Conservation (phyloP, 2,329 filamentous ascomycete genomes). For the Calonectria fujianensis region DNA sequence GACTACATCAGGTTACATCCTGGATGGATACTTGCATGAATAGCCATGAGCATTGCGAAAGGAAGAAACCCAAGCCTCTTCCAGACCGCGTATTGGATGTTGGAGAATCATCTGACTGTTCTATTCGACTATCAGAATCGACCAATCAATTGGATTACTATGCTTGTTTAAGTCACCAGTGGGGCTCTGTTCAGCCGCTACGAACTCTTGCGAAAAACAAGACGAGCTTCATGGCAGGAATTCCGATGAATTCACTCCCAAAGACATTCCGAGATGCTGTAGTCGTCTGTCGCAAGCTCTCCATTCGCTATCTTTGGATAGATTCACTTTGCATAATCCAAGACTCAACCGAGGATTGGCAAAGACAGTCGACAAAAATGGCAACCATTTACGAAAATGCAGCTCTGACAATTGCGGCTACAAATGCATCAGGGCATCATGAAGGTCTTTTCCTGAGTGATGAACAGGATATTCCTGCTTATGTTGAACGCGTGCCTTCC, state of each 20-base stretch:
- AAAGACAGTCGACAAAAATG: constrained; percentile 37
- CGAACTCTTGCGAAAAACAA: background rate
- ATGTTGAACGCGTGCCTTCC: constrained; percentile 7
- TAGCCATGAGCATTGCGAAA: constrained; percentile 35
- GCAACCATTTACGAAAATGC: constrained; percentile 38
- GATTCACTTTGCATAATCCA: constrained; percentile 10
- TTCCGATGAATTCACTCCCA: constrained; percentile 19
- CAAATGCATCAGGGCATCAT: constrained; percentile 32
- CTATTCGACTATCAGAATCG: constrained; percentile 25
- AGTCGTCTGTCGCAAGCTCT: constrained; percentile 21
- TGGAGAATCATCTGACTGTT: background rate
- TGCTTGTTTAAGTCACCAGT: constrained; percentile 39
- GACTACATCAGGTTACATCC: constrained; percentile 29
- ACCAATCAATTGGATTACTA: constrained; percentile 29
- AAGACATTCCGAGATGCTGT: constrained; percentile 38
- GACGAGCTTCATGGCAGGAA: background rate
- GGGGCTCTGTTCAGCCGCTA: constrained; percentile 34
- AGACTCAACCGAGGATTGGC: constrained; percentile 33
- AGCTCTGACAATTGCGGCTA: constrained; percentile 38
- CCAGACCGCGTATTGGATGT: constrained; percentile 41
- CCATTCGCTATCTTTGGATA: constrained; percentile 39
- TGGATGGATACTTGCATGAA: constrained; percentile 33
- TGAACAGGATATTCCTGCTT: fast-evolving
- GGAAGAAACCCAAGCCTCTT: constrained; percentile 13
- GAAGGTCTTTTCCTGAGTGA: constrained; percentile 18